phyloP scores from a whole-genome alignment of 331 rosid genomes.

The Erythrophleum ivorense region DNA sequence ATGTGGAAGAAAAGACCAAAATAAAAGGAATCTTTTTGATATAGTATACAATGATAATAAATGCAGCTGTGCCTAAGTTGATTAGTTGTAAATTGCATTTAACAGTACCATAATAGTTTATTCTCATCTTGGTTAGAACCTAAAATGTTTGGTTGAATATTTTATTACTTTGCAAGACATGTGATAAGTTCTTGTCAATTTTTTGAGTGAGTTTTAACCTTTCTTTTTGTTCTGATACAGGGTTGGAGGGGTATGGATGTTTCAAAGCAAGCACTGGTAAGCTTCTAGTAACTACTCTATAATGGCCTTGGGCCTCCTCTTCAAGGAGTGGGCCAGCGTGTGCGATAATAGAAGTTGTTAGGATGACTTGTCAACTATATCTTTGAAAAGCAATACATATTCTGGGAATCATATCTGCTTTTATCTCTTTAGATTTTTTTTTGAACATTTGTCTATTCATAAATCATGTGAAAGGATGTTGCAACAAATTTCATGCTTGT shows the following conservation, averaged over 20 bases:
- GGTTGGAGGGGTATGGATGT: conserved; percentile 42
- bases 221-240: conserved; percentile 48
- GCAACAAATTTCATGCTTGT: background rate
- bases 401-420: conserved; percentile 26
- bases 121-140: conserved; percentile 34
- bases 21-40: background rate
- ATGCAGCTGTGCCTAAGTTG: conserved; percentile 33
- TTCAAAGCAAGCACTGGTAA: conserved; percentile 64
- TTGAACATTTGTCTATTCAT: conserved; percentile 6
- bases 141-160: conserved; percentile 19
- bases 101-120: conserved; percentile 18
- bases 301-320: conserved; percentile 5
- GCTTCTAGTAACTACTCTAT: conserved; percentile 40
- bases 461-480: conserved; percentile 16
- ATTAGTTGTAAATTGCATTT: conserved; percentile 28
- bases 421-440: conserved; percentile 3
- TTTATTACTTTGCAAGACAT: conserved; percentile 31
- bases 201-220: conserved; percentile 12
- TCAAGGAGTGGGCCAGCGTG: conserved; percentile 13
- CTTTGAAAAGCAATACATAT: conserved; percentile 25
- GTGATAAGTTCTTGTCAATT: conserved; percentile 29
- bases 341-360: conserved; percentile 8
- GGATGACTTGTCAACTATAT: conserved; percentile 35
- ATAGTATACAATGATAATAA: too few relatives aligned
- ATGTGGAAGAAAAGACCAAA: background rate